A percentile compares a stretch with the other conserved stretches of the same genome.
Conservation (phyloP, 1,139 yeast species). For the Petasospora rhodanensis region DNA sequence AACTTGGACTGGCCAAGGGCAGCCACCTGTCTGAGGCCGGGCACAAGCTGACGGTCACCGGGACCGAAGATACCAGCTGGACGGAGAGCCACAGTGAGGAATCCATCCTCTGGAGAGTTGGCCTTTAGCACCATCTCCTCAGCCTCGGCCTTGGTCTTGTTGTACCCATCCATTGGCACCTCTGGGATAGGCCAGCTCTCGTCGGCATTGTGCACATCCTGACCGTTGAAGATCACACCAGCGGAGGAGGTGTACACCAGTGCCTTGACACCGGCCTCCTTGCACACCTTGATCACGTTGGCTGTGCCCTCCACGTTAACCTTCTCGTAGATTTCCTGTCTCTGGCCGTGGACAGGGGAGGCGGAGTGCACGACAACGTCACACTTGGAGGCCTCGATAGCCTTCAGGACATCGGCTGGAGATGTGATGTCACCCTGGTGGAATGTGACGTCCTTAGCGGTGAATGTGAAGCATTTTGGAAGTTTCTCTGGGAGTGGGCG, state of each 20-base stretch:
- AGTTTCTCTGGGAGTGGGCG: constrained; percentile 75
- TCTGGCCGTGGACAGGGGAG: constrained; percentile 89
- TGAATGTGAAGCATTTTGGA: constrained; percentile 71
- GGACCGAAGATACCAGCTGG: constrained; percentile 99
- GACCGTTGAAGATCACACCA: constrained; percentile 94
- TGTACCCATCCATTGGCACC: constrained; percentile 93
- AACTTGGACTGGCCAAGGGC: constrained; percentile 82
- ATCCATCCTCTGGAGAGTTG: constrained; percentile 44
- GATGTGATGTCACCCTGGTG: constrained; percentile 86
- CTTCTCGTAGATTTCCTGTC: constrained; percentile 73
- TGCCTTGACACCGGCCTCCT: constrained; percentile 51
- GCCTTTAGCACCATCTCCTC: constrained; percentile 77
- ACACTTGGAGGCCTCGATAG: constrained; percentile 57
- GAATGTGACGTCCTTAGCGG: constrained; percentile 49
- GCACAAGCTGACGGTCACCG: constrained; percentile 95
- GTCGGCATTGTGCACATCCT: constrained; percentile 84
- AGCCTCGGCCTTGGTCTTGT: constrained; percentile 90
- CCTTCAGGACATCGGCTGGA: constrained; percentile 58
- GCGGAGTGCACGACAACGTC: constrained; percentile 92
- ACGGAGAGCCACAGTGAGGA: constrained; percentile 78
- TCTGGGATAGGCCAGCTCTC: constrained; percentile 92
- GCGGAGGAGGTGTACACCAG: constrained; percentile 95
- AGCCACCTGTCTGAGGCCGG: constrained; percentile 84
- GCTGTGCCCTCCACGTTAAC: constrained; percentile 91
- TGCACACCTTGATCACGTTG: constrained; percentile 65